A percentile compares a stretch with the other conserved stretches of the same genome.
Evolutionary conservation across 768 basidiomycete species (phyloP).

Genomic region (Tricholoma saponaceum): DNA sequence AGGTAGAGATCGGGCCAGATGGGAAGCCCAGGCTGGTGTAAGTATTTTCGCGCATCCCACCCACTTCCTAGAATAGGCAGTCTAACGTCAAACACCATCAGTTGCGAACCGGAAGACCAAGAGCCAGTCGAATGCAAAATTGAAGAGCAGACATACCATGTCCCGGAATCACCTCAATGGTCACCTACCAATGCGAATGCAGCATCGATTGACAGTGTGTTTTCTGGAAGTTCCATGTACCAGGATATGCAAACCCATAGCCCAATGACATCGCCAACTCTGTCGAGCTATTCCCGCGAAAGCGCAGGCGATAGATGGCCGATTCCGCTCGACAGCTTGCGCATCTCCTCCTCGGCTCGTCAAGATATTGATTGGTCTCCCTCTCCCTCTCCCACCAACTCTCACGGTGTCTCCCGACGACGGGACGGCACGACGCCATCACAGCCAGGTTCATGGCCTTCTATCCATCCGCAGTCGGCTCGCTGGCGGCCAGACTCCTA

Average conservation of each 20-base stretch:
- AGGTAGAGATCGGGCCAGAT: constrained; percentile 70
- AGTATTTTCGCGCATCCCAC: constrained; percentile 19
- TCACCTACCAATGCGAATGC: constrained; percentile 23
- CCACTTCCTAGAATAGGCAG: background rate
- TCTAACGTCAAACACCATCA: background rate
- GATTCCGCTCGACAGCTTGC: constrained; percentile 22
- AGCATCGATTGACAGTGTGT: constrained; percentile 29
- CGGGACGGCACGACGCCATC: constrained; percentile 24
- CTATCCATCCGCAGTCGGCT: constrained; percentile 29
- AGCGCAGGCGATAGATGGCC: constrained; percentile 27
- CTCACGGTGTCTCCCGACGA: constrained; percentile 24
- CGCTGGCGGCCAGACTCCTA: constrained; percentile 38
- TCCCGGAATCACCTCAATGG: constrained; percentile 37
- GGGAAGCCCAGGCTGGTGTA: constrained; percentile 65
- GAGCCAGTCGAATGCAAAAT: constrained; percentile 44
- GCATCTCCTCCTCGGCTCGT: constrained; percentile 20
- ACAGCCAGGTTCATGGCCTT: constrained; percentile 33
- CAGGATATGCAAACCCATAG: constrained; percentile 21
- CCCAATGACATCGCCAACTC: background rate
- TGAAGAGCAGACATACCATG: constrained; percentile 41
- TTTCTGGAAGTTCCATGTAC: constrained; percentile 25
- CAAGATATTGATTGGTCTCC: constrained; percentile 20
- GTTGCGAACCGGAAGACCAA: constrained; percentile 32
- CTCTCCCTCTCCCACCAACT: constrained; percentile 21
- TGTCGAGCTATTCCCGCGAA: constrained; percentile 21